Percentiles rank a stretch among this genome's conserved stretches.
These are phyloP conservation scores for Leccinum subrobustum DNA, from an alignment of 1,284 basidiomycete genomes.

Conservation along the genomic window DNA sequence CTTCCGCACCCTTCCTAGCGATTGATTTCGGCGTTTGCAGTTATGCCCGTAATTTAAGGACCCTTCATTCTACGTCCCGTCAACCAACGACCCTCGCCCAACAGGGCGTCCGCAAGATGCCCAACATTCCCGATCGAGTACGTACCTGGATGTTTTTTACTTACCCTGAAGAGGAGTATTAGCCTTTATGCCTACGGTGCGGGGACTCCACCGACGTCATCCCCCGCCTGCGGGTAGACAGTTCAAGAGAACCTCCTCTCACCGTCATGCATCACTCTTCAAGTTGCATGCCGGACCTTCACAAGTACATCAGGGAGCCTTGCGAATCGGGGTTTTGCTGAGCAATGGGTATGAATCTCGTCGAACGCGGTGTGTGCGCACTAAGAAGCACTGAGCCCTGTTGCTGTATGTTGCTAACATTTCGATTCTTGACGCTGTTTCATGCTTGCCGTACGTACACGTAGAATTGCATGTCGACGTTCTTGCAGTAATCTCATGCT, in stretches of 20 bases:
- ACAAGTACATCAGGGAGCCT: background rate
- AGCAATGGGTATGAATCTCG: too few relatives aligned
- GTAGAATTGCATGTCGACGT: too few relatives aligned
- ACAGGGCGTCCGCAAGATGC: conserved; percentile 6
- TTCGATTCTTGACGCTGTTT: too few relatives aligned
- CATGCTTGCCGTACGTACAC: too few relatives aligned
- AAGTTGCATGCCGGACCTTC: background rate
- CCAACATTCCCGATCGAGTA: conserved; percentile 1
- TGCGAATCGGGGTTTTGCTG: too few relatives aligned
- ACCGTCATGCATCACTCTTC: background rate
- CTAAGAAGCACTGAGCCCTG: too few relatives aligned
- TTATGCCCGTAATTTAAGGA: background rate
- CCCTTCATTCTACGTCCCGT: conserved; percentile 1
- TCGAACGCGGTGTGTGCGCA: too few relatives aligned
- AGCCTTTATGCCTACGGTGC: background rate
- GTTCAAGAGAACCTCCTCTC: background rate
- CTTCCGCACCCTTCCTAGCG: background rate
- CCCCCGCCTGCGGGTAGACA: conserved; percentile 5
- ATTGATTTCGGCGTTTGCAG: background rate
- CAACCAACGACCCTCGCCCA: background rate
- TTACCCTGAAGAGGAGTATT: background rate
- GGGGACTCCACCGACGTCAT: background rate
- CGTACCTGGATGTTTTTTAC: background rate
- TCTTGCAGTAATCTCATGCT: too few relatives aligned
- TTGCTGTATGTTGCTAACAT: too few relatives aligned